phyloP scores from a whole-genome alignment of 176 grass and related monocot genomes.

The Guadua angustifolia region DNA sequence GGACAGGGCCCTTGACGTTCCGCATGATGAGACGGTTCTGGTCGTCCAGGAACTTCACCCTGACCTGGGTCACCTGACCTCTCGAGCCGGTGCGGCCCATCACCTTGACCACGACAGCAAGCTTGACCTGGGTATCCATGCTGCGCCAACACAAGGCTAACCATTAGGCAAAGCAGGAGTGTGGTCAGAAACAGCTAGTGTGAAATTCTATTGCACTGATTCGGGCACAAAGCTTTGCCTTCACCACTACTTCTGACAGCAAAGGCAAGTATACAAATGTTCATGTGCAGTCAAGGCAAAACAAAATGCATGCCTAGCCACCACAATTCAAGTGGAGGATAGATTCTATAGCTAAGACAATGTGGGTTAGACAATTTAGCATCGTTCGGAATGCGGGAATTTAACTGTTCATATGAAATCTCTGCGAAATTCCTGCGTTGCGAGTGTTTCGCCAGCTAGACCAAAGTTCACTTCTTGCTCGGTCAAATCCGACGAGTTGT shows the following conservation, averaged over 20 bases:
- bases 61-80: conserved; percentile 80
- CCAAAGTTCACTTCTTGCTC: not conserved
- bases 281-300: not conserved
- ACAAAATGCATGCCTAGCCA: not conserved
- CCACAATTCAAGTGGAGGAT: not conserved
- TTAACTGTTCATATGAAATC: not conserved
- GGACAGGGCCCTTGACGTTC: too few relatives aligned
- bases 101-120: conserved; percentile 74
- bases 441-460: not conserved
- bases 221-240: not conserved
- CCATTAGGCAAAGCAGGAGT: not conserved
- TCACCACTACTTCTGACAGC: not conserved
- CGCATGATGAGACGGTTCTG: too few relatives aligned
- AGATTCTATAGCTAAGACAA: not conserved
- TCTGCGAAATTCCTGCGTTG: not conserved
- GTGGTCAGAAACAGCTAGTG: not conserved
- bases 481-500: not conserved
- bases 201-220: not conserved
- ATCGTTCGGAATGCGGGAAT: not conserved
- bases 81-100: conserved; percentile 74
- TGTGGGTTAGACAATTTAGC: not conserved
- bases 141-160: not conserved
- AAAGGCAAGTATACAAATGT: not conserved
- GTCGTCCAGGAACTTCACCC: too few relatives aligned
- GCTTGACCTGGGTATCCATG: conserved; percentile 81